These are phyloP conservation scores for Xylaria digitata DNA, from an alignment of 2,329 filamentous ascomycete genomes.

Conservation along the genomic window DNA sequence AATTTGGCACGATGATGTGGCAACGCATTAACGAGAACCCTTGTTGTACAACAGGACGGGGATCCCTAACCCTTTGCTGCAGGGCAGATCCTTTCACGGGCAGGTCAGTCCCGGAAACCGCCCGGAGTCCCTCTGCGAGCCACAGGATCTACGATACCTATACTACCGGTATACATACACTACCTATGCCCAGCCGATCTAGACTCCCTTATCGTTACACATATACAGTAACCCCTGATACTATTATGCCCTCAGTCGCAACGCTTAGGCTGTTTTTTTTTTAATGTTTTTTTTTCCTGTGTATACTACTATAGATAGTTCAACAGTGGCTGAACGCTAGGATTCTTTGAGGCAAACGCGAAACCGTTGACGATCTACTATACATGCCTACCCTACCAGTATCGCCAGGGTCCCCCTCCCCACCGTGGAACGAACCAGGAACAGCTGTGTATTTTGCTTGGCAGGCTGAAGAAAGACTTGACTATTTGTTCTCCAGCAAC, in stretches of 20 bases:
- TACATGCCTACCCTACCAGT: not conserved
- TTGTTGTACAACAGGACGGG: constrained; percentile 28
- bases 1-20: constrained; percentile 24
- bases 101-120: constrained; percentile 28
- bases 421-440: constrained; percentile 13
- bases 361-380: constrained; percentile 19
- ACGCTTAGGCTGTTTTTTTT: constrained; percentile 1
- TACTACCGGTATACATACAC: not conserved
- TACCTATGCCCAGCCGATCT: constrained; percentile 13
- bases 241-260: not conserved
- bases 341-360: constrained; percentile 13
- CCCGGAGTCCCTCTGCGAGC: constrained; percentile 21
- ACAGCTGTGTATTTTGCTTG: constrained; percentile 16
- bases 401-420: constrained; percentile 4
- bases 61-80: constrained; percentile 34
- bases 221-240: constrained; percentile 9
- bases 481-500: not conserved
- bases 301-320: not conserved
- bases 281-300: not conserved
- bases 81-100: constrained; percentile 35
- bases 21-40: constrained; percentile 32
- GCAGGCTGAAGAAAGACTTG: constrained; percentile 4
- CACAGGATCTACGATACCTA: constrained; percentile 19
- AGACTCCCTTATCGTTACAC: constrained; percentile 18
- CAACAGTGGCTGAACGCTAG: constrained; percentile 2